Base-by-base conservation (phyloP, 331 rosid genomes). In the Dryas integrifolia region DNA sequence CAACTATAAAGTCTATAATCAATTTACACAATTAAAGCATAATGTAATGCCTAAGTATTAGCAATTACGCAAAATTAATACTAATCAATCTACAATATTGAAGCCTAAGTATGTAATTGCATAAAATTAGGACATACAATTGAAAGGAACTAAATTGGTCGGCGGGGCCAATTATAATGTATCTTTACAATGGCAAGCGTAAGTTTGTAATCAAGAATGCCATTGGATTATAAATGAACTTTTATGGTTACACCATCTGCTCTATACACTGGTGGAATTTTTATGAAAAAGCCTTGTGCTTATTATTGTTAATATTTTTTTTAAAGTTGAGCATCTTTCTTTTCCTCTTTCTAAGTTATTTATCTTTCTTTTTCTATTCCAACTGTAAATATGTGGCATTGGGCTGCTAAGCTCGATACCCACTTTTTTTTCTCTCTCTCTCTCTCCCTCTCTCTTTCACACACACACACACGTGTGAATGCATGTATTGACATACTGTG, bases 121-220 rank as follows among this genome's bases (percentile, higher is more conserved):
- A 30, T 30, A 30, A 30, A 30, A 30, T 30, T 30, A 30, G 2
- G 35, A 30, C 35, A 30, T 30, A 30, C 35, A 30, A 30, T 30
- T 30, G 35, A 30, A 30, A 30, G 35, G 2, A 30, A 21, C 24
- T 21, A 21, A 21, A 21, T 21, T 21, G 35, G 35, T 30, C 35
- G 3, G 35, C 35, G 2, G 35, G 35, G 35, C 35, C 35, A 30
- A 30, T 30, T 30, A 30, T 30, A 30, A 30, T 30, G 35, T 30
- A 30, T 30, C 35, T 30, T 1, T 58, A 58, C 63, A 11, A 24
- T 21, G 26, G 40, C 0, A 6, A 58, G 40, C 16, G 40, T 26
- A 58, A 58, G 62, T 4, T 30, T 6, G 63, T 58, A 26, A 58
- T 58, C 30, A 58, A 58, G 13, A 58, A 58, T 58, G 63, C 62